phyloP scores from a whole-genome alignment of 441 rosid species.

The Raphanus hybrid region DNA sequence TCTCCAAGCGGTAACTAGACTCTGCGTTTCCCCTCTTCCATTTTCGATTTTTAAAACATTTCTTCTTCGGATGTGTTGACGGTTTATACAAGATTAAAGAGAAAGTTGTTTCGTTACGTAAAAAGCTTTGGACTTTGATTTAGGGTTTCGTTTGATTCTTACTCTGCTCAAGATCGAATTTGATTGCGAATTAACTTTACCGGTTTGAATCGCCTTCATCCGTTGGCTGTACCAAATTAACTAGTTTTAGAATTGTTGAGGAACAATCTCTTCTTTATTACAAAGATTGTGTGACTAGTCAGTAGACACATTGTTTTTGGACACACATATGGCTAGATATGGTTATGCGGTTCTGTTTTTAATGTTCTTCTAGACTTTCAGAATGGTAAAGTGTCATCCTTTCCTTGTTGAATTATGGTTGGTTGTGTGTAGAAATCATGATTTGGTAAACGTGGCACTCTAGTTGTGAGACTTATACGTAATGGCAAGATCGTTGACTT shows the following conservation, averaged over 20 bases:
- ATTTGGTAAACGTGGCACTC: not conserved
- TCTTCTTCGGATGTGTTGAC: not conserved
- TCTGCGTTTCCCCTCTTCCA: not conserved
- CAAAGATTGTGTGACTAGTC: not conserved
- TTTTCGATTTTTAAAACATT: not conserved
- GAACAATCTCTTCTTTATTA: not conserved
- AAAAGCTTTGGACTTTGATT: too few relatives aligned
- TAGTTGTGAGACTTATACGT: not conserved
- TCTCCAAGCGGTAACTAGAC: conserved; percentile 74
- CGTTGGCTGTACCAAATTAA: not conserved
- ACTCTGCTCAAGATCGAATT: too few relatives aligned
- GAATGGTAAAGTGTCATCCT: conserved; percentile 14
- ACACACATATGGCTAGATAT: not conserved
- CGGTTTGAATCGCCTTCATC: not conserved
- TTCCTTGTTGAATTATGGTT: conserved; percentile 15
- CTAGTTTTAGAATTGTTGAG: too few relatives aligned
- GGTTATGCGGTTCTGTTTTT: not conserved
- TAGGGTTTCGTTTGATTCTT: too few relatives aligned
- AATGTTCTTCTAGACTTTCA: conserved; percentile 13
- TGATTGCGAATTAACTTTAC: too few relatives aligned
- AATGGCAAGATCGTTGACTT: conserved; percentile 10
- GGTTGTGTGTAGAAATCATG: conserved; percentile 10
- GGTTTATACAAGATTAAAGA: not conserved
- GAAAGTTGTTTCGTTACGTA: too few relatives aligned
- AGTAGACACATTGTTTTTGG: not conserved